These are phyloP conservation scores for Aspergillus piperis DNA, from an alignment of 2,329 filamentous ascomycete species.

Conservation along the genomic window DNA sequence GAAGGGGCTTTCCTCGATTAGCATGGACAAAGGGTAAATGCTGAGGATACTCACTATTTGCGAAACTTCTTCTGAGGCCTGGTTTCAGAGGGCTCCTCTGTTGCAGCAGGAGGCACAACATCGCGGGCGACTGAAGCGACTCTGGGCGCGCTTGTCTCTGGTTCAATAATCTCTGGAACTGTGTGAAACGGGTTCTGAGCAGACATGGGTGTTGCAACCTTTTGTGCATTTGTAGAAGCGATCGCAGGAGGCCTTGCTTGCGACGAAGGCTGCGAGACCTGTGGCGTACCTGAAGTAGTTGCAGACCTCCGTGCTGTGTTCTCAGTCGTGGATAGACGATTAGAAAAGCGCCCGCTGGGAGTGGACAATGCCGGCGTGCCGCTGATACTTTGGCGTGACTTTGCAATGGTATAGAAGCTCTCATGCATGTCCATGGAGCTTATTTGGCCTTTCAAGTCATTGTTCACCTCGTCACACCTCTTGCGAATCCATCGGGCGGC, in stretches of 20 bases:
- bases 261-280: not conserved
- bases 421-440: slow-evolving; percentile 39
- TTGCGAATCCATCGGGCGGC: slow-evolving; percentile 50
- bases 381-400: slow-evolving; percentile 20
- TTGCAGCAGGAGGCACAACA: not conserved
- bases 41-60: slow-evolving; percentile 16
- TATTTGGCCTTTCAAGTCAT: slow-evolving; percentile 45
- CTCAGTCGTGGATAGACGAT: not conserved
- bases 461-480: slow-evolving; percentile 49
- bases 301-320: not conserved
- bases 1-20: slow-evolving; percentile 15
- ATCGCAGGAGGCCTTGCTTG: not conserved
- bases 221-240: not conserved
- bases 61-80: slow-evolving; percentile 19
- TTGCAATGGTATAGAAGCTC: slow-evolving; percentile 25
- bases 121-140: not conserved
- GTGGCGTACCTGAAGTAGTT: not conserved
- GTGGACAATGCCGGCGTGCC: slow-evolving; percentile 17
- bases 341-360: not conserved
- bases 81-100: not conserved
- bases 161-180: not conserved
- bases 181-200: not conserved
- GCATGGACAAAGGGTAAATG: not conserved
- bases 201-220: not conserved
- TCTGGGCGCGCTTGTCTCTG: not conserved